phyloP scores from a whole-genome alignment of 2,329 filamentous ascomycete species.

The Arthrocladium fulminans region DNA sequence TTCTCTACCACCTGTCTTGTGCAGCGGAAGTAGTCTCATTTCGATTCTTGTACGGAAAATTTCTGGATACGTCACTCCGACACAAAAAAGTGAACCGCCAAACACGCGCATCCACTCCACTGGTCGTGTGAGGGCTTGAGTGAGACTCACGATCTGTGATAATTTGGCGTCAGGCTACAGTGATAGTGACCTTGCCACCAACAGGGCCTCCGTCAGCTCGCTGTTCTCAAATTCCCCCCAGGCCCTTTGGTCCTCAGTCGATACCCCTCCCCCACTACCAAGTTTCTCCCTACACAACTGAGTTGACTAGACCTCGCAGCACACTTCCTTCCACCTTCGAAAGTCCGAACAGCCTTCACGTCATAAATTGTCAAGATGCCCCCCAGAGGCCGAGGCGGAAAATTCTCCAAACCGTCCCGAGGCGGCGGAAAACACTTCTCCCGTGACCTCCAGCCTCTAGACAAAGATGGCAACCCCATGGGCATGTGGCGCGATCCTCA shows the following conservation, averaged over 20 bases:
- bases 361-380: slow-evolving; percentile 28
- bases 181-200: background rate
- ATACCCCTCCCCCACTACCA: background rate
- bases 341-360: background rate
- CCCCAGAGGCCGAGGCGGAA: slow-evolving; percentile 70
- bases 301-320: background rate
- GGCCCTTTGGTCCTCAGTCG: slow-evolving; percentile 9
- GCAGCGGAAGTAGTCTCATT: background rate
- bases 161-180: background rate
- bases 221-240: no score
- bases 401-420: slow-evolving; percentile 87
- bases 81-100: background rate
- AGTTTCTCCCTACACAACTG: background rate
- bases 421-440: slow-evolving; percentile 96
- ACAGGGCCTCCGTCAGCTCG: no score
- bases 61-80: background rate
- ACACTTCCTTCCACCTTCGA: slow-evolving; percentile 10
- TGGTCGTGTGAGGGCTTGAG: background rate
- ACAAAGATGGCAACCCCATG: slow-evolving; percentile 78
- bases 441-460: slow-evolving; percentile 76
- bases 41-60: background rate
- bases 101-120: background rate
- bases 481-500: slow-evolving; percentile 64
- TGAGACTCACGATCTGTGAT: background rate
- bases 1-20: background rate